Evolutionary conservation across 768 basidiomycete species (phyloP).

Genomic region (Agaricus subrufescens): DNA sequence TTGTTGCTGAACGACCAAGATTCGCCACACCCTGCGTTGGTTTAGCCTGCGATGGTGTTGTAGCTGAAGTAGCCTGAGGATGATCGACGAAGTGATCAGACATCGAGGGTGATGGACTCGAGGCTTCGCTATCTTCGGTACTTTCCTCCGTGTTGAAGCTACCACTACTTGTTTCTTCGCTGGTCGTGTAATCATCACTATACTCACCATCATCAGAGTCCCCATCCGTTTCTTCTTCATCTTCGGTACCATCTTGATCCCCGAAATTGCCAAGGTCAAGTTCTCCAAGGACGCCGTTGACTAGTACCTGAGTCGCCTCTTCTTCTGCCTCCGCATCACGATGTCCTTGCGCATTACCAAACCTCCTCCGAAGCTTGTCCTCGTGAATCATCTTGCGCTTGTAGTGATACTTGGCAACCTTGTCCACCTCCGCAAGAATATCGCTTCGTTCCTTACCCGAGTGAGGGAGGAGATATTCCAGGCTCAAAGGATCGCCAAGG

Average conservation of each 20-base stretch:
- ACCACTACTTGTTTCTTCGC: constrained; percentile 20
- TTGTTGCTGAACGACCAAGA: not conserved
- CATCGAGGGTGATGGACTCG: not conserved
- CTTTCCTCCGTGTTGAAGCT: constrained; percentile 24
- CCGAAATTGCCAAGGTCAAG: constrained; percentile 80
- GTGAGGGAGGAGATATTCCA: constrained; percentile 89
- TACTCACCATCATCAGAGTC: constrained; percentile 40
- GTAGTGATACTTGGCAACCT: constrained; percentile 89
- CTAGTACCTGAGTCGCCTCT: constrained; percentile 74
- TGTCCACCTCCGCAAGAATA: constrained; percentile 84
- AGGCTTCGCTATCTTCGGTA: constrained; percentile 13
- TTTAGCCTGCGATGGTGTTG: not conserved
- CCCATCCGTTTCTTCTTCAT: constrained; percentile 59
- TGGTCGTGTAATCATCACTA: constrained; percentile 34
- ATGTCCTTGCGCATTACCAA: constrained; percentile 51
- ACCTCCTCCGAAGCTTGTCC: constrained; percentile 82
- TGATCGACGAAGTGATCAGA: not conserved
- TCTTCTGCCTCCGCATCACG: constrained; percentile 68
- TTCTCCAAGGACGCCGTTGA: constrained; percentile 77
- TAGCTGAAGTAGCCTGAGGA: constrained; percentile 7
- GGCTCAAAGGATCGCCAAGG: constrained; percentile 65
- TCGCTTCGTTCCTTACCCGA: constrained; percentile 68
- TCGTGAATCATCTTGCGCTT: constrained; percentile 91
- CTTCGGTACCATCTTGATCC: constrained; percentile 75
- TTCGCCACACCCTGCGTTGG: too few relatives aligned